phyloP scores from a whole-genome alignment of 2,329 filamentous ascomycete species.

The Epichloe uncinata region DNA sequence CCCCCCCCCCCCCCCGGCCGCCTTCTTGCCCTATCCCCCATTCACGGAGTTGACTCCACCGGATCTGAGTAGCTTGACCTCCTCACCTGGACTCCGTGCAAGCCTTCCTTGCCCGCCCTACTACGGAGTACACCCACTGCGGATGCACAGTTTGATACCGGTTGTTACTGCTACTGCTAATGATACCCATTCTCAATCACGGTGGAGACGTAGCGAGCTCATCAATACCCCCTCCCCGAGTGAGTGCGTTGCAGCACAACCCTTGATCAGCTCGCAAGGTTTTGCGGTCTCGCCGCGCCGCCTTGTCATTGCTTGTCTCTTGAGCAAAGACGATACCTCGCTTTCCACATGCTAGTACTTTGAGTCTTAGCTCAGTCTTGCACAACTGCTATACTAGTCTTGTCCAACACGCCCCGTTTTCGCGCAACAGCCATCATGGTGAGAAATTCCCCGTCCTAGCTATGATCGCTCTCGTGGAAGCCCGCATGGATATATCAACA shows the following conservation, averaged over 20 bases:
- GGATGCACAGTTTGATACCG: conserved; percentile 6
- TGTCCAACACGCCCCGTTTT: conserved; percentile 26
- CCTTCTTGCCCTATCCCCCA: conserved; percentile 7
- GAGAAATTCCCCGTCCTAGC: conserved; percentile 25
- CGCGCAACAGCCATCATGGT: conserved; percentile 33
- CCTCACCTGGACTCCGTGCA: background rate
- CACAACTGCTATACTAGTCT: conserved; percentile 11
- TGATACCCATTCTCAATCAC: conserved; percentile 12
- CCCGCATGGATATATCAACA: conserved; percentile 33
- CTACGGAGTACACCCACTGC: conserved; percentile 2
- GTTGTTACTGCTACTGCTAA: conserved; percentile 1
- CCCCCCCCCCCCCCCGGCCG: conserved; percentile 10
- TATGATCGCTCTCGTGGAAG: conserved; percentile 24
- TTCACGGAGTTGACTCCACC: background rate
- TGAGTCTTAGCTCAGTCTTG: conserved; percentile 20
- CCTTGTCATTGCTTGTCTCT: conserved; percentile 20
- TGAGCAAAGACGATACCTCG: conserved; percentile 21
- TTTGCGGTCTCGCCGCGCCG: conserved; percentile 10
- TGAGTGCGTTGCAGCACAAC: conserved; percentile 10
- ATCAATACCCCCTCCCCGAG: conserved; percentile 17
- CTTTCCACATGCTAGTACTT: conserved; percentile 24
- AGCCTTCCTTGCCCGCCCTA: conserved; percentile 1
- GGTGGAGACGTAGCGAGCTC: conserved; percentile 21
- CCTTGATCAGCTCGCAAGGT: conserved; percentile 6
- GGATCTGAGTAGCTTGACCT: conserved; percentile 9